phyloP scores from a whole-genome alignment of 2,329 filamentous ascomycete species.

The Cercospora janseana region DNA sequence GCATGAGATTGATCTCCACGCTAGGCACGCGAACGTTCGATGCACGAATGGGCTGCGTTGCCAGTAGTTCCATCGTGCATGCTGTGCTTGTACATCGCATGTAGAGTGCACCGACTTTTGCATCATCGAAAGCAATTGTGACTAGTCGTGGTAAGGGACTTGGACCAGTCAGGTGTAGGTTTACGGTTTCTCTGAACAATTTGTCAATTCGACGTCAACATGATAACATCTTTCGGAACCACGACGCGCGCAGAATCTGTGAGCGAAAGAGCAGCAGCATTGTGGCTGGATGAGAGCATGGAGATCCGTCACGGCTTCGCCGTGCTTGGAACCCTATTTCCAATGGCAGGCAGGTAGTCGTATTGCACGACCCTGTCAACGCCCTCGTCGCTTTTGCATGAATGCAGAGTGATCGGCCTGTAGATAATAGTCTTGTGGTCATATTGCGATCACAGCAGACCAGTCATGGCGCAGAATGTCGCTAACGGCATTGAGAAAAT shows the following conservation, averaged over 20 bases:
- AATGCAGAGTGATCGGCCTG: not conserved
- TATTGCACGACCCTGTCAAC: not conserved
- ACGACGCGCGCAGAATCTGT: not conserved
- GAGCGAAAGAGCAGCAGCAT: too few species aligned
- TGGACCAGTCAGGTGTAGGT: slow-evolving; percentile 1
- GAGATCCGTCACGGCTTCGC: too few species aligned
- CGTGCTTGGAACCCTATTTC: too few species aligned
- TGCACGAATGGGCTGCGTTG: slow-evolving; percentile 9
- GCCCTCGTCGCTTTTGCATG: not conserved
- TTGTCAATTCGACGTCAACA: slow-evolving; percentile 9
- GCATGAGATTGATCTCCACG: slow-evolving; percentile 3
- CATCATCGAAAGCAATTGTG: slow-evolving; percentile 4
- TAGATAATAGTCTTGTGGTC: not conserved
- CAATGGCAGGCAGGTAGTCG: too few species aligned
- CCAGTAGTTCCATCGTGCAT: slow-evolving; percentile 3
- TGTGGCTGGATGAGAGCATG: too few species aligned
- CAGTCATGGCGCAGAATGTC: not conserved
- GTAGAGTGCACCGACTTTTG: not conserved
- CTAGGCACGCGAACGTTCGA: slow-evolving; percentile 2
- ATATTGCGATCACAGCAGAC: not conserved
- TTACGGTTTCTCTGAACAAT: not conserved
- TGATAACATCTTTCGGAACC: slow-evolving; percentile 7
- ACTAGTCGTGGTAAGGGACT: not conserved
- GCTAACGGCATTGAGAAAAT: not conserved
- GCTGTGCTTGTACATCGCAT: slow-evolving; percentile 3